Conservation (phyloP, 495 filamentous ascomycete genomes). For the Filosporella fistucella region DNA sequence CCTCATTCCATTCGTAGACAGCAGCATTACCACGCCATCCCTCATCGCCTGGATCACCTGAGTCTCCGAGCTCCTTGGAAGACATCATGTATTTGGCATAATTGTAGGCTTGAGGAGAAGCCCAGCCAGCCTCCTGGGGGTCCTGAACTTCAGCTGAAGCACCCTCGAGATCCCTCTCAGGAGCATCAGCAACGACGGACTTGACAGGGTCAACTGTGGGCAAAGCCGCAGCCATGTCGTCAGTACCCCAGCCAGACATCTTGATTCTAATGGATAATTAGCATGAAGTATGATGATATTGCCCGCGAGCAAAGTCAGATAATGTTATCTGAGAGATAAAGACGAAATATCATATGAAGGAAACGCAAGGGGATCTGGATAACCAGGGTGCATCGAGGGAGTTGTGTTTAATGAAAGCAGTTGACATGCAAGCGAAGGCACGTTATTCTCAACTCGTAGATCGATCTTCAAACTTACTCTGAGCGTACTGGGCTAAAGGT, state of each 20-base stretch:
- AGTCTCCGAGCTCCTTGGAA: constrained; percentile 15
- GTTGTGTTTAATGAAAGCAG: no score
- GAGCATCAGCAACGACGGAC: constrained; percentile 12
- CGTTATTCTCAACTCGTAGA: no score
- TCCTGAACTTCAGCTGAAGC: constrained; percentile 10
- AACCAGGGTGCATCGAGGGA: no score
- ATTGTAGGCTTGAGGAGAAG: constrained; percentile 42
- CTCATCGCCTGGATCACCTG: constrained; percentile 15
- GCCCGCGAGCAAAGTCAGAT: no score
- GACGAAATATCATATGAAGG: no score
- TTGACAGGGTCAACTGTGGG: constrained; percentile 14
- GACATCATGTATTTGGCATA: constrained; percentile 43
- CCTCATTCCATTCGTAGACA: constrained; percentile 81
- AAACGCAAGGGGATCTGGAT: no score
- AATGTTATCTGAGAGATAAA: no score
- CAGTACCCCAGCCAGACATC: constrained; percentile 34
- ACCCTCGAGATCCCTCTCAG: constrained; percentile 28
- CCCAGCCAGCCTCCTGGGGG: constrained; percentile 45
- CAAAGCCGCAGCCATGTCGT: constrained; percentile 28
- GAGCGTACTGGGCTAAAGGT: no score
- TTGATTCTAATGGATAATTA: background rate
- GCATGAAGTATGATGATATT: no score
- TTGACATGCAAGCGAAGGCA: no score
- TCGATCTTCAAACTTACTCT: no score
- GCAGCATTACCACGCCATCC: constrained; percentile 53